Evolutionary conservation across 129 eudicot genomes (phyloP).

Genomic region (Pittosporum tobira): DNA sequence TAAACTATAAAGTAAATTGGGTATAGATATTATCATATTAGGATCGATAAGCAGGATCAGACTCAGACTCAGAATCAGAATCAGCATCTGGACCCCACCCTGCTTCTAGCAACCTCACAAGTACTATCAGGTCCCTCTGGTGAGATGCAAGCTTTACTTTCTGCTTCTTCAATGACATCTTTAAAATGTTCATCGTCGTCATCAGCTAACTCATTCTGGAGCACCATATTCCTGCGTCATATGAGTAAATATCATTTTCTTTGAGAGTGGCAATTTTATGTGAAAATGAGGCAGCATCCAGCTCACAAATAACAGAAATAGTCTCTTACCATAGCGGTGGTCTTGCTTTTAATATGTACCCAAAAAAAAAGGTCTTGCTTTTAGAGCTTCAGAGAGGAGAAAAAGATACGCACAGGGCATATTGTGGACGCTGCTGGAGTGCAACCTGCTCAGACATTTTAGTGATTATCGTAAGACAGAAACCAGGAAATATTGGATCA

Average conservation of each 20-base stretch:
- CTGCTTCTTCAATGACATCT: slow-evolving; percentile 58
- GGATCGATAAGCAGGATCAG: slow-evolving; percentile 23
- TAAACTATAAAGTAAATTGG: no score
- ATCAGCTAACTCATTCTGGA: slow-evolving; percentile 82
- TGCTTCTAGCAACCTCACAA: slow-evolving; percentile 15
- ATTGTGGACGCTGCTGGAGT: slow-evolving; percentile 91
- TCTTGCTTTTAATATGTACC: no score
- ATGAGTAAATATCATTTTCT: slow-evolving; percentile 5
- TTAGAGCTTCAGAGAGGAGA: slow-evolving; percentile 93
- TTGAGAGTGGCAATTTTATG: not conserved
- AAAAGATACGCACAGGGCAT: slow-evolving; percentile 93
- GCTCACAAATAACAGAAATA: not conserved
- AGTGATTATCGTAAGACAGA: no score
- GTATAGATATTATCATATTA: no score
- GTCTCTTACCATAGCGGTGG: slow-evolving; percentile 83
- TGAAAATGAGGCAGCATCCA: slow-evolving; percentile 1
- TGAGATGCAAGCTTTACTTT: slow-evolving; percentile 11
- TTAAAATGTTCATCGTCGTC: slow-evolving; percentile 94
- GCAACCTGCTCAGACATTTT: slow-evolving; percentile 48
- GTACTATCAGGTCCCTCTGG: slow-evolving; percentile 15
- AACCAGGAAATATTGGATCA: slow-evolving; percentile 11
- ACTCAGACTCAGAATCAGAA: slow-evolving; percentile 23
- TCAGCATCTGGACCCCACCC: slow-evolving; percentile 3
- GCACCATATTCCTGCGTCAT: slow-evolving; percentile 65
- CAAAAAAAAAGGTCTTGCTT: no score